A percentile compares a stretch with the other conserved stretches of the same genome.
phyloP scores from a whole-genome alignment of 495 filamentous ascomycete genomes.

The Neurospora pannonica region DNA sequence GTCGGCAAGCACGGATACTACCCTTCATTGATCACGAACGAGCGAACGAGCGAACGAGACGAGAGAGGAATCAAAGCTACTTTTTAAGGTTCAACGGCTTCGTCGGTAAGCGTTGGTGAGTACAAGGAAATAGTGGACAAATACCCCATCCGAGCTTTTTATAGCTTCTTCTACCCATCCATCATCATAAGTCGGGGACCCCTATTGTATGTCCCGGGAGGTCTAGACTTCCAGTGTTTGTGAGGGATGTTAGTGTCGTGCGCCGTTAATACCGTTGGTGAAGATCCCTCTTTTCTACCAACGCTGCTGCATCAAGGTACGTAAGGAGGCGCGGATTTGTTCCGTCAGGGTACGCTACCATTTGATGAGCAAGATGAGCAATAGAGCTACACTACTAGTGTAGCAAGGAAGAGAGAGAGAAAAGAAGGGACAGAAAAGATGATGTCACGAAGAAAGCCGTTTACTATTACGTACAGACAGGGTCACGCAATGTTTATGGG shows the following conservation, averaged over 20 bases:
- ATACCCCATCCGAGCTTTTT: background rate
- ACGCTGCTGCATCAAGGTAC: background rate
- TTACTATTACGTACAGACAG: background rate
- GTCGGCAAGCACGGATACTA: background rate
- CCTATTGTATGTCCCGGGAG: background rate
- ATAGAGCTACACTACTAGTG: background rate
- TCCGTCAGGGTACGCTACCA: background rate
- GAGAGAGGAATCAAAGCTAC: background rate
- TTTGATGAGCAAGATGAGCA: background rate
- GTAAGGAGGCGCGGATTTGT: background rate
- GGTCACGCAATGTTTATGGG: background rate
- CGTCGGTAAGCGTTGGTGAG: background rate
- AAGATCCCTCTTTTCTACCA: background rate
- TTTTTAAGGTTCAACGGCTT: background rate
- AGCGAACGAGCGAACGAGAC: background rate
- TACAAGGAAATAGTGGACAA: background rate
- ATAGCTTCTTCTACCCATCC: background rate
- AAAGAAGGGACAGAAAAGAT: background rate
- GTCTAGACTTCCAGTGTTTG: background rate
- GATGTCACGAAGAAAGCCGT: background rate
- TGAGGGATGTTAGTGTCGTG: background rate
- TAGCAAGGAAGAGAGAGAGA: background rate
- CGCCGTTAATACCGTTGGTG: background rate
- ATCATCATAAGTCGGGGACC: background rate
- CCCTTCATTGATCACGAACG: background rate